phyloP scores from a whole-genome alignment of 495 filamentous ascomycete species.

The Tuber melanosporum region DNA sequence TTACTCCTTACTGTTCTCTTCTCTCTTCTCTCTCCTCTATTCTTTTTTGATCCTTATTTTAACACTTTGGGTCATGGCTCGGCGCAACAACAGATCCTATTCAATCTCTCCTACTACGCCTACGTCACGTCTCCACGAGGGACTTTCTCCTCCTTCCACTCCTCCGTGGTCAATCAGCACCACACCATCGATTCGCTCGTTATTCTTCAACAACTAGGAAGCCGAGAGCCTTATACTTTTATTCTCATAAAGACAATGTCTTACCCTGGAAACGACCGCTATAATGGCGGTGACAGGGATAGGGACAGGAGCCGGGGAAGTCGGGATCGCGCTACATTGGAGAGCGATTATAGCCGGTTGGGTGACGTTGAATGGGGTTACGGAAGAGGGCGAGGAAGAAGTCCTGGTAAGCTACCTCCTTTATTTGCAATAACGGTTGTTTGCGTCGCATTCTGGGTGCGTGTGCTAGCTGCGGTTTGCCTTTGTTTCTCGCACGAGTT shows the following conservation, averaged over 20 bases:
- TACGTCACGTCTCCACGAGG: slow-evolving; percentile 16
- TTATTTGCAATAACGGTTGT: background rate
- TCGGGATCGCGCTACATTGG: slow-evolving; percentile 35
- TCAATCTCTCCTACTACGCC: slow-evolving; percentile 13
- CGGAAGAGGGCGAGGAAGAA: slow-evolving; percentile 39
- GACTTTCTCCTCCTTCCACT: background rate
- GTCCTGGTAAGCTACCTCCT: slow-evolving; percentile 32
- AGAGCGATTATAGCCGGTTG: slow-evolving; percentile 36
- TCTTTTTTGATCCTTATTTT: slow-evolving; percentile 39
- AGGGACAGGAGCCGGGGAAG: slow-evolving; percentile 39
- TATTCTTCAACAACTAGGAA: slow-evolving; percentile 15
- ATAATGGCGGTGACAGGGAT: slow-evolving; percentile 32
- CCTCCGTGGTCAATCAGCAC: background rate
- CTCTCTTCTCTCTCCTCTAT: slow-evolving; percentile 19
- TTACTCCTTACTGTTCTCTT: slow-evolving; percentile 21
- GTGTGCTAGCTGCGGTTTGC: slow-evolving; percentile 2
- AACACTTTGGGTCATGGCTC: slow-evolving; percentile 42
- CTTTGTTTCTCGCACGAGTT: slow-evolving; percentile 4
- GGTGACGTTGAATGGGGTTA: slow-evolving; percentile 31
- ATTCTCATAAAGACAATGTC: slow-evolving; percentile 18
- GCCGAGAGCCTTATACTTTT: background rate
- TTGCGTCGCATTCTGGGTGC: background rate
- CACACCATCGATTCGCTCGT: slow-evolving; percentile 6
- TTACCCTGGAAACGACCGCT: slow-evolving; percentile 38
- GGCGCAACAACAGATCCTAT: slow-evolving; percentile 37